Percentiles rank a stretch among this genome's conserved stretches.
These are phyloP conservation scores for Fonsecaea pugnacius DNA, from an alignment of 2,329 filamentous ascomycete genomes.

Conservation along the genomic window DNA sequence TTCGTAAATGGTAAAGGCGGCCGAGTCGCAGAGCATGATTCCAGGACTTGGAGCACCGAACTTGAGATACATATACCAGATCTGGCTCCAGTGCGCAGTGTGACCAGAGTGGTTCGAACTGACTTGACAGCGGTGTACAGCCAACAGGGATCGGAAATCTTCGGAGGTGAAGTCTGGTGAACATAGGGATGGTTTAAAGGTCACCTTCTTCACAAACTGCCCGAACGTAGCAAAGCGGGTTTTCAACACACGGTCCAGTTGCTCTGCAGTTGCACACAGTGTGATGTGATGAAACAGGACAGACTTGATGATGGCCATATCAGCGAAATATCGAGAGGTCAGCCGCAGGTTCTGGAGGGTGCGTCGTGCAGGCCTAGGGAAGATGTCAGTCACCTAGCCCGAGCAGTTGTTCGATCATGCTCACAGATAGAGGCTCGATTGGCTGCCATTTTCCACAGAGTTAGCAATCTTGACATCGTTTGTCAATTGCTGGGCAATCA, in stretches of 20 bases:
- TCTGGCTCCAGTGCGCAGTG: background rate
- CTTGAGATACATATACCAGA: background rate
- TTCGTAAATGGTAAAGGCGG: background rate
- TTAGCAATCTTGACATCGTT: background rate
- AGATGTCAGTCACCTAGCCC: background rate
- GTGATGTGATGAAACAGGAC: conserved; percentile 4
- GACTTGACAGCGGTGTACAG: background rate
- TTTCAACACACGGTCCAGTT: background rate
- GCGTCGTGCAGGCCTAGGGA: background rate
- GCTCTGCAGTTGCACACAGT: conserved; percentile 5
- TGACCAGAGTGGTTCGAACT: background rate
- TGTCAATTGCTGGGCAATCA: background rate
- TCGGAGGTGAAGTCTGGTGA: background rate
- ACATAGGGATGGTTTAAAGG: conserved; percentile 10
- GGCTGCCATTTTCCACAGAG: background rate
- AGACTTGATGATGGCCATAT: conserved; percentile 12
- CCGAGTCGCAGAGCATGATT: background rate
- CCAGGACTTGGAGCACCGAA: background rate
- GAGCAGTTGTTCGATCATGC: background rate
- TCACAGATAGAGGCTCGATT: background rate
- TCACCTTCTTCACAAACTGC: conserved; percentile 5
- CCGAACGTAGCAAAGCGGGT: conserved; percentile 1
- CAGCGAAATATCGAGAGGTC: conserved; percentile 13
- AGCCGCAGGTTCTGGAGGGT: conserved; percentile 11
- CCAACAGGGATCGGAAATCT: background rate